Conservation (phyloP, 164 flowering plant genomes). For the Berberis vulgaris region DNA sequence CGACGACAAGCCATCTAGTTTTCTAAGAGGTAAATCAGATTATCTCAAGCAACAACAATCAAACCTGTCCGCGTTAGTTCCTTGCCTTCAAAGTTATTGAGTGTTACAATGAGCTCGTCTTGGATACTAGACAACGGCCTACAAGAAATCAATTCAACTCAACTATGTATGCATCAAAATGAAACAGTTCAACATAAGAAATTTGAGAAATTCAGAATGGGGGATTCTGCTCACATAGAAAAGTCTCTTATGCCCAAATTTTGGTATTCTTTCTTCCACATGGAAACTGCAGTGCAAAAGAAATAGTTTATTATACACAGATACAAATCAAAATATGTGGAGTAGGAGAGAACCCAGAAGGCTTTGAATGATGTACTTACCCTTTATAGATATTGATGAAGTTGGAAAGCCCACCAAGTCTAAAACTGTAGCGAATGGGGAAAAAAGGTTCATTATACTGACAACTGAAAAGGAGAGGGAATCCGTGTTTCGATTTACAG, state of each 20-base stretch:
- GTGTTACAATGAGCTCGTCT: slow-evolving; percentile 44
- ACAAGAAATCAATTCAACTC: slow-evolving; percentile 12
- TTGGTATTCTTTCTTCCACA: slow-evolving; percentile 61
- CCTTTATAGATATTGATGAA: slow-evolving; percentile 40
- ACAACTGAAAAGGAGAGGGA: neutral
- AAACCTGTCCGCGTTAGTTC: slow-evolving; percentile 20
- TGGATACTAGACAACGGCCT: slow-evolving; percentile 64
- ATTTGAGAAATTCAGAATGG: neutral
- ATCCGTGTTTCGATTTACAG: neutral
- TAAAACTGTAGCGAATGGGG: slow-evolving; percentile 35
- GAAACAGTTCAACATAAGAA: neutral
- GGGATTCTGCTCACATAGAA: slow-evolving; percentile 45
- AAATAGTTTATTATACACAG: no score
- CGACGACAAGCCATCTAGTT: neutral
- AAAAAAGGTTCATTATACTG: neutral
- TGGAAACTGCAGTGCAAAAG: slow-evolving; percentile 44
- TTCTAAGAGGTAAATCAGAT: neutral
- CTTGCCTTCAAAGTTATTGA: slow-evolving; percentile 56
- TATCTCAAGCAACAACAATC: neutral
- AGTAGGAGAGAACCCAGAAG: neutral
- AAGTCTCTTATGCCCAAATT: slow-evolving; percentile 53
- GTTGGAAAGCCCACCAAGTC: slow-evolving; percentile 48
- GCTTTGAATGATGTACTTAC: slow-evolving; percentile 18
- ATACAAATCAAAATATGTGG: neutral
- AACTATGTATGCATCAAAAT: slow-evolving; percentile 2